Conservation (phyloP, 2,329 filamentous ascomycete species). For the Aspergillus clavatus region DNA sequence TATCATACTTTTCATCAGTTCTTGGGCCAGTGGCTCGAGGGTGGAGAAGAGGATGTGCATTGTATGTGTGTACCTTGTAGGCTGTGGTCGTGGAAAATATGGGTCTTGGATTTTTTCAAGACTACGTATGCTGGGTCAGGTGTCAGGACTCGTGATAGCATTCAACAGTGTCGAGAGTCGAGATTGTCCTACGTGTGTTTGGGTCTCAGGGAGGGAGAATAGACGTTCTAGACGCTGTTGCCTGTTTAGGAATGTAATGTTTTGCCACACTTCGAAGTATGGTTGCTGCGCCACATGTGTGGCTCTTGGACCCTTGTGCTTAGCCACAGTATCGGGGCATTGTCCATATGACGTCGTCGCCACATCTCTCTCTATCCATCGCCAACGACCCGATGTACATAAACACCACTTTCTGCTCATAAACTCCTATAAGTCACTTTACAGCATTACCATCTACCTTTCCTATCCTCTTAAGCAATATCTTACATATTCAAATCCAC, state of each 20-base stretch:
- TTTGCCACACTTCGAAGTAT: no score
- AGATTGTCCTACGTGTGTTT: no score
- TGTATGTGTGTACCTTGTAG: neutral
- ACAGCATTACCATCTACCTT: neutral
- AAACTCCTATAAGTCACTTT: neutral
- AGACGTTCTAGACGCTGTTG: no score
- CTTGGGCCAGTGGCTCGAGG: slow-evolving; percentile 25
- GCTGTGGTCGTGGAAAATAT: no score
- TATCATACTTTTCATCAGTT: slow-evolving; percentile 28
- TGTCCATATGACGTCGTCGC: neutral
- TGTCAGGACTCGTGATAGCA: no score
- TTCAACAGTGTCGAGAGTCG: no score
- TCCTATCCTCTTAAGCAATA: neutral
- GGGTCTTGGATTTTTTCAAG: no score
- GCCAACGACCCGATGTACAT: neutral
- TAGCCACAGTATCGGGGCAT: neutral
- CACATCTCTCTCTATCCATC: neutral
- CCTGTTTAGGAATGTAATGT: no score
- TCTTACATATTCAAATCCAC: neutral
- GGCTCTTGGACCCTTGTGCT: neutral
- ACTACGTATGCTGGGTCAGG: no score
- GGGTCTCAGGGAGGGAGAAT: no score
- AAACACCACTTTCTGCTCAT: neutral
- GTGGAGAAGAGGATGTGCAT: slow-evolving; percentile 30
- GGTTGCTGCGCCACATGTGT: neutral